Evolutionary conservation across 2,329 filamentous ascomycete species (phyloP).

Genomic region (Fusarium sp.): DNA sequence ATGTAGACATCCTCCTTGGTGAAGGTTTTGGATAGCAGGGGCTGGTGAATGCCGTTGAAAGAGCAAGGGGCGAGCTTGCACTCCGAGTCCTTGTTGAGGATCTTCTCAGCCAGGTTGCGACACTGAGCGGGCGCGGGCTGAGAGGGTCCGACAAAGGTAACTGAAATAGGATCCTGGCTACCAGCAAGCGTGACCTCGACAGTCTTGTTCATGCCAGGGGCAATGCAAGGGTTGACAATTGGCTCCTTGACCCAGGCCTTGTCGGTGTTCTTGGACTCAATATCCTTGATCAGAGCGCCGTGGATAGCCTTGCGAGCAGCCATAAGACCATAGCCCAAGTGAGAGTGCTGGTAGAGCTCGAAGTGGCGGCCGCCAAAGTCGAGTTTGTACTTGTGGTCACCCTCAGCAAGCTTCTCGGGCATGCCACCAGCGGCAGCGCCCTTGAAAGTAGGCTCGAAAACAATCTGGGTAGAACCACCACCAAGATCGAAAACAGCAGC

Average conservation of each 20-base stretch:
- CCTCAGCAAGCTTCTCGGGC: slow-evolving; percentile 85
- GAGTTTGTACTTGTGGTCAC: slow-evolving; percentile 96
- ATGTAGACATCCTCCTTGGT: slow-evolving; percentile 92
- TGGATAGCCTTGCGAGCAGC: slow-evolving; percentile 91
- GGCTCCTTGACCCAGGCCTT: slow-evolving; percentile 77
- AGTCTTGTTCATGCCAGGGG: slow-evolving; percentile 80
- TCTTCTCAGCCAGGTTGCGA: slow-evolving; percentile 89
- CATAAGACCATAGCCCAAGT: slow-evolving; percentile 97
- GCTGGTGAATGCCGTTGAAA: slow-evolving; percentile 97
- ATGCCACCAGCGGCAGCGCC: slow-evolving; percentile 79
- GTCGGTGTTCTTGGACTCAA: slow-evolving; percentile 69
- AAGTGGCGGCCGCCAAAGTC: slow-evolving; percentile 92
- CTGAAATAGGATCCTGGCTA: slow-evolving; percentile 68
- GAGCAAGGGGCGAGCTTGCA: slow-evolving; percentile 93
- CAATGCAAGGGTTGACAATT: slow-evolving; percentile 87
- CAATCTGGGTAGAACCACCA: slow-evolving; percentile 97
- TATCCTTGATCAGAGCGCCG: slow-evolving; percentile 77
- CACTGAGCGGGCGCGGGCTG: slow-evolving; percentile 85
- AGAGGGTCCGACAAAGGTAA: slow-evolving; percentile 90
- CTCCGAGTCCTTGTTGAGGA: slow-evolving; percentile 85
- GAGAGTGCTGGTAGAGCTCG: slow-evolving; percentile 96
- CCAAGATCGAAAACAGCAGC: slow-evolving; percentile 97
- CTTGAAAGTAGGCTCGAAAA: slow-evolving; percentile 96
- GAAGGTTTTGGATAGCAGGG: slow-evolving; percentile 92
- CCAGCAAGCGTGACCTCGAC: slow-evolving; percentile 79